Percentiles rank a stretch among this genome's conserved stretches.
These are phyloP conservation scores for Cladophialophora yegresii DNA, from an alignment of 2,329 filamentous ascomycete species.

Conservation along the genomic window DNA sequence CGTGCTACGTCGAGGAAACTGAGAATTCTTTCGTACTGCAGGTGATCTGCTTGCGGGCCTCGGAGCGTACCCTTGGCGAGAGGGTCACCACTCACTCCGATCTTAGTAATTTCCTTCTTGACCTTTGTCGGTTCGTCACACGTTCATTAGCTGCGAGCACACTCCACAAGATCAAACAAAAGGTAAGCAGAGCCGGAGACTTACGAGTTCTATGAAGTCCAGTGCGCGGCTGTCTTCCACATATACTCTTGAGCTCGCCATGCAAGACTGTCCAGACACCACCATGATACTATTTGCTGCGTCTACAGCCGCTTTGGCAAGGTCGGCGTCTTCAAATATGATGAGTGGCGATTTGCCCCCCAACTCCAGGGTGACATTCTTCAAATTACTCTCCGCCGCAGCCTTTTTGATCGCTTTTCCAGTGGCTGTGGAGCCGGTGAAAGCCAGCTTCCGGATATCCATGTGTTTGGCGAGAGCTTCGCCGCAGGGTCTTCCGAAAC, in stretches of 20 bases:
- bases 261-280: too few relatives aligned
- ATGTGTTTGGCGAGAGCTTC: constrained; percentile 62
- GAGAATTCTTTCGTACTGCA: constrained; percentile 69
- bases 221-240: too few relatives aligned
- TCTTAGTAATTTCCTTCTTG: too few relatives aligned
- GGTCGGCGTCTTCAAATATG: constrained; percentile 65
- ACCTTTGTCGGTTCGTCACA: constrained; percentile 67
- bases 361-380: constrained; percentile 64
- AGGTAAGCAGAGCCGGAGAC: too few relatives aligned
- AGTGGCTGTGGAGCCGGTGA: constrained; percentile 43
- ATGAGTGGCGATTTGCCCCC: constrained; percentile 67
- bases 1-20: constrained; percentile 71
- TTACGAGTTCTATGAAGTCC: too few relatives aligned
- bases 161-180: too few relatives aligned
- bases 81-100: too few relatives aligned
- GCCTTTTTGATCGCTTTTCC: constrained; percentile 48
- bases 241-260: too few relatives aligned
- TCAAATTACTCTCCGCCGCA: constrained; percentile 47
- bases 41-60: constrained; percentile 71
- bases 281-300: constrained; percentile 65
- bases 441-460: too few relatives aligned
- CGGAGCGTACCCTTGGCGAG: too few relatives aligned
- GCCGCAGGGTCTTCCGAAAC: constrained; percentile 56
- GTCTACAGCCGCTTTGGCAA: constrained; percentile 61
- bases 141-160: constrained; percentile 56